Evolutionary conservation across 306 rosid species (phyloP), one percentile per base, ranked within the genome.

Genomic region (Casuarina equisetifolia): DNA sequence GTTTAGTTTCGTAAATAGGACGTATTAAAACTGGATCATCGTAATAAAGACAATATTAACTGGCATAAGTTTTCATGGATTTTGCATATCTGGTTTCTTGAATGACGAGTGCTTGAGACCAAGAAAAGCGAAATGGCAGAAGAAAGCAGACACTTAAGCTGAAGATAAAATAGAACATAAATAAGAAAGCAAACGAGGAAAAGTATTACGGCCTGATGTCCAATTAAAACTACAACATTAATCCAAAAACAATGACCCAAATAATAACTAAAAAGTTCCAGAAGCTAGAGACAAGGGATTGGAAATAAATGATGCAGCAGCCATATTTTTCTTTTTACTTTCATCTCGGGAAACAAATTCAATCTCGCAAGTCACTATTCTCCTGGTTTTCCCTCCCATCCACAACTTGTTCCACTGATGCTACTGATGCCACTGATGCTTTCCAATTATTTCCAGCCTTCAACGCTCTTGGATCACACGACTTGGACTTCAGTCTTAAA

Each of bases 401-500:
- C 77, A 70, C 20, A 49, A 19, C 32, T 25, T 25, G 32, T 25
- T 25, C 32, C 32, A 25, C 53, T 13, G 69, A 70, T 1, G 15
- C 63, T 43, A 59, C 25, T 11, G 89, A 71, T 71, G 85, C 72
- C 15, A 88, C 89, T 55, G 88, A 73, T 75, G 87, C 74, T 77
- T 86, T 89, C 38, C 88, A 68, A 70, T 79, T 80, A 46, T 39
- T 67, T 49, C 83, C 45, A 38, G 80, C 80, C 75, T 90, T 86
- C 2, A 86, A 55, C 57, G 79, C 79, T 71, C 88, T 89, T 49
- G 72, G 48, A 25, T 79, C 82, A 75, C 70, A 78, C 1, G 85
- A 20, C 81, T 90, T 90, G 38, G 84, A 79, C 82, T 87, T 88
- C 13, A 87, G 76, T 77, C 80, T 84, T 15, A 89, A 78, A 38